Percentiles rank a stretch among this genome's conserved stretches.
phyloP scores from a whole-genome alignment of 139 green algal genomes.

The Coelastrella sp. region DNA sequence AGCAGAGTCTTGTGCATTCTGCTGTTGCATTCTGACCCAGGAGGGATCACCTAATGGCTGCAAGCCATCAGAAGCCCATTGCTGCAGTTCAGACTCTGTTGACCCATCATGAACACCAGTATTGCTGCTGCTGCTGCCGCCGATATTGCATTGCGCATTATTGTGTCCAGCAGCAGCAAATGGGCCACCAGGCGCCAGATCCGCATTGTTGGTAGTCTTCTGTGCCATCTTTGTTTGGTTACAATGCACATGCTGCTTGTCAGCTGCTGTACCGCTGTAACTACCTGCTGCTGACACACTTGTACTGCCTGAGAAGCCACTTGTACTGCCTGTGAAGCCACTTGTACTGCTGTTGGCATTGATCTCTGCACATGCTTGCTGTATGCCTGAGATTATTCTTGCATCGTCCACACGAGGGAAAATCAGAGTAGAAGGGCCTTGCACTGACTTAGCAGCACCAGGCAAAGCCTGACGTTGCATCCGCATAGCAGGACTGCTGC shows the following conservation, averaged over 20 bases:
- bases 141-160: background rate
- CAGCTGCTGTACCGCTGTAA: background rate
- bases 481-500: background rate
- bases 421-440: background rate
- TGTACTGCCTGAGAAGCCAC: background rate
- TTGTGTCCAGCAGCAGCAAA: background rate
- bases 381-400: conserved; percentile 28
- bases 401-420: conserved; percentile 22
- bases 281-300: background rate
- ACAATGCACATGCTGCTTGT: too few species aligned
- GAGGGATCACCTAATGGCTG: conserved; percentile 23
- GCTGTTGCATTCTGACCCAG: background rate
- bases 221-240: too few species aligned
- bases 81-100: background rate
- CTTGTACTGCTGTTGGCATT: background rate
- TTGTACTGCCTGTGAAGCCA: background rate
- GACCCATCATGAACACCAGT: too few species aligned
- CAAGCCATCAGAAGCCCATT: conserved; percentile 27
- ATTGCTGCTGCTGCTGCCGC: conserved; percentile 42
- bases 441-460: conserved; percentile 8
- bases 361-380: conserved; percentile 36
- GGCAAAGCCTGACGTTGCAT: background rate
- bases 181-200: too few species aligned
- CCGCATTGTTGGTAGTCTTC: too few species aligned
- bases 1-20: background rate